phyloP scores from a whole-genome alignment of 306 rosid species.

The Astragalus glycyphyllos region DNA sequence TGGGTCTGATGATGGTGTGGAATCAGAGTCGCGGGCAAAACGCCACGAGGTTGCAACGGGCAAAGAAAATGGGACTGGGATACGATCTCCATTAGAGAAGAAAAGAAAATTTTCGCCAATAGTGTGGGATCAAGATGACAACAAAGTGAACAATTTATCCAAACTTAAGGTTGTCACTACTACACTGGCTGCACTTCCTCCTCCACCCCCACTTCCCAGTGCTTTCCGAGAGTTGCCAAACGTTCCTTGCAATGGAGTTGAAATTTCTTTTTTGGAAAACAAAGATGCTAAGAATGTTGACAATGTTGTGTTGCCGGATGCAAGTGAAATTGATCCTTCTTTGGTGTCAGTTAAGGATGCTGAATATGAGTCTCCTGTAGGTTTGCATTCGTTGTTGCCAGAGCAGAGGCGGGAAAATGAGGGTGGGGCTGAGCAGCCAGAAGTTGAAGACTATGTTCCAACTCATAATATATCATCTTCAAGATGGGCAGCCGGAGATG shows the following conservation, averaged over 20 bases:
- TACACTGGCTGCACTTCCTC: constrained; percentile 49
- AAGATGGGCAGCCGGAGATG: constrained; percentile 92
- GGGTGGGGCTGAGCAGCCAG: constrained; percentile 58
- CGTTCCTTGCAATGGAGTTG: constrained; percentile 12
- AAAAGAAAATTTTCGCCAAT: constrained; percentile 90
- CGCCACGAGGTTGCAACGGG: constrained; percentile 42
- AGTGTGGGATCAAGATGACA: constrained; percentile 90
- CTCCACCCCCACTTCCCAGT: constrained; percentile 61
- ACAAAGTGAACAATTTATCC: constrained; percentile 48
- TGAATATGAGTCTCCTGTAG: constrained; percentile 32
- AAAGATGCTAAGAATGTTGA: constrained; percentile 41
- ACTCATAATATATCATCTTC: constrained; percentile 87
- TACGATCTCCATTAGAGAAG: constrained; percentile 53
- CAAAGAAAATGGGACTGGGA: constrained; percentile 62
- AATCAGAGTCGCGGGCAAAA: constrained; percentile 55
- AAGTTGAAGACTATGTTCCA: constrained; percentile 73
- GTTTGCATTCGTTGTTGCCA: constrained; percentile 45
- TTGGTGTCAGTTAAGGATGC: constrained; percentile 1
- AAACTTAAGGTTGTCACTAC: constrained; percentile 50
- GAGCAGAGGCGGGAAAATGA: constrained; percentile 49
- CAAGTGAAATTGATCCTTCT: constrained; percentile 37
- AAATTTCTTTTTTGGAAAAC: constrained; percentile 44
- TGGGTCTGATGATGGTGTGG: constrained; percentile 85
- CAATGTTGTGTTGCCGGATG: constrained; percentile 34
- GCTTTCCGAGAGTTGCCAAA: neutral